Evolutionary conservation across 768 basidiomycete genomes (phyloP).

Genomic region (Termitomyces bulborhizus): DNA sequence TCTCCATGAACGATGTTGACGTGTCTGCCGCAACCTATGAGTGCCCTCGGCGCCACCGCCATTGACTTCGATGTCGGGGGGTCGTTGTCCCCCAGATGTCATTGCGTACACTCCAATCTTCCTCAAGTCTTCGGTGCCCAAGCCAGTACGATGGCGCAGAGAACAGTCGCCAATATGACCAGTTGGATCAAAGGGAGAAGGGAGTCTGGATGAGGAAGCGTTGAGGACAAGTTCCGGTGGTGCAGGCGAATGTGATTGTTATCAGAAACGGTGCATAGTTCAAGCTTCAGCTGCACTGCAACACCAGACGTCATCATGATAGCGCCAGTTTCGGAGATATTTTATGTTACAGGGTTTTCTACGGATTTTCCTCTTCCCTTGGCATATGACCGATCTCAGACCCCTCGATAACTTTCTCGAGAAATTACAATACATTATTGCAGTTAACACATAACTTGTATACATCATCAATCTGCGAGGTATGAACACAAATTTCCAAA

Average conservation of each 20-base stretch:
- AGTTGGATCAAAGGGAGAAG: constrained; percentile 38
- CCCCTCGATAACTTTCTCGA: no score
- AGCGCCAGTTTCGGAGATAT: constrained; percentile 44
- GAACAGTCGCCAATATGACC: constrained; percentile 32
- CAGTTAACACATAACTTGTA: no score
- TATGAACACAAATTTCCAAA: no score
- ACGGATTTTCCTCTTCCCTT: no score
- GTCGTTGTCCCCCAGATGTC: constrained; percentile 37
- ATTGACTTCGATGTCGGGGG: constrained; percentile 33
- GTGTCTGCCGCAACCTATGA: constrained; percentile 27
- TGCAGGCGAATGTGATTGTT: constrained; percentile 42
- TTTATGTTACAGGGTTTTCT: constrained; percentile 31
- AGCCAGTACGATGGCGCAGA: constrained; percentile 23
- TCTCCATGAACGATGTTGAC: not conserved
- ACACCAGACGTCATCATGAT: not conserved
- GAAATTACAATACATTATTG: no score
- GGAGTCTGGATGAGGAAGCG: constrained; percentile 31
- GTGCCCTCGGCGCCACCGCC: constrained; percentile 33
- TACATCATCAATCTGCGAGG: no score
- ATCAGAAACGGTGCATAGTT: constrained; percentile 31
- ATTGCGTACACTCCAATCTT: constrained; percentile 45
- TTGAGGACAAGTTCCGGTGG: constrained; percentile 32
- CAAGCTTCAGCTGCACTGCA: constrained; percentile 12
- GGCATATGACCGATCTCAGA: no score
- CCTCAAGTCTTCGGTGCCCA: constrained; percentile 36